A percentile compares a stretch with the other conserved stretches of the same genome.
These are phyloP conservation scores for Aspergillus tanneri DNA, from an alignment of 2,329 filamentous ascomycete species.

Conservation along the genomic window DNA sequence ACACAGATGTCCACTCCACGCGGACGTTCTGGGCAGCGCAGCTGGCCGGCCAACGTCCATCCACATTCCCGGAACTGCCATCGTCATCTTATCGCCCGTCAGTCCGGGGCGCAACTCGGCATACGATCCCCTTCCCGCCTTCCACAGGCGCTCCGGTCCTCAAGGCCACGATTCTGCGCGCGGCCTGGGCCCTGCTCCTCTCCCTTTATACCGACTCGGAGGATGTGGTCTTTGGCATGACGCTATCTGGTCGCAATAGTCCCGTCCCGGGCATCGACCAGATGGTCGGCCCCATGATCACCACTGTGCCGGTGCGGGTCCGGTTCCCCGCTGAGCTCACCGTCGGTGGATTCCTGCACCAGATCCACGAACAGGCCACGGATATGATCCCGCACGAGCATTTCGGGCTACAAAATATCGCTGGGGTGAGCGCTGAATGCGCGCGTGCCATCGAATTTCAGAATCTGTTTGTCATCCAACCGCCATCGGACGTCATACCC, in stretches of 20 bases:
- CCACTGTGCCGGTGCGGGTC: constrained; percentile 14
- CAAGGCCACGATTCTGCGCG: neutral
- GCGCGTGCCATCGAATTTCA: constrained; percentile 40
- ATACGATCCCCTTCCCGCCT: neutral
- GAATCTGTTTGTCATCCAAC: constrained; percentile 40
- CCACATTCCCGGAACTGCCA: constrained; percentile 10
- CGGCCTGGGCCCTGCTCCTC: constrained; percentile 12
- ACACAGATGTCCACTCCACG: neutral
- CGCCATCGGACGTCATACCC: neutral
- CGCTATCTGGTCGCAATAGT: constrained; percentile 8
- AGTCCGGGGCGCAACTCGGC: neutral
- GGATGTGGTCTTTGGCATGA: constrained; percentile 15
- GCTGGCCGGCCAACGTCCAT: constrained; percentile 1
- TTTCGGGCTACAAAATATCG: constrained; percentile 48
- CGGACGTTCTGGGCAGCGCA: constrained; percentile 13
- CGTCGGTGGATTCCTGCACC: constrained; percentile 50
- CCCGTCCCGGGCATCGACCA: constrained; percentile 7
- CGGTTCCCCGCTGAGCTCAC: constrained; percentile 10
- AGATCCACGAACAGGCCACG: constrained; percentile 54
- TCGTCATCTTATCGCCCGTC: constrained; percentile 10
- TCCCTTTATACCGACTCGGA: constrained; percentile 7
- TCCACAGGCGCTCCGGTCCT: neutral
- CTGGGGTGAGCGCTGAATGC: constrained; percentile 48
- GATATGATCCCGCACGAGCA: constrained; percentile 61
- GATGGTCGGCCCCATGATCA: constrained; percentile 11